Conservation (phyloP, 257 asterid species). For the Solanum tarapatanum region DNA sequence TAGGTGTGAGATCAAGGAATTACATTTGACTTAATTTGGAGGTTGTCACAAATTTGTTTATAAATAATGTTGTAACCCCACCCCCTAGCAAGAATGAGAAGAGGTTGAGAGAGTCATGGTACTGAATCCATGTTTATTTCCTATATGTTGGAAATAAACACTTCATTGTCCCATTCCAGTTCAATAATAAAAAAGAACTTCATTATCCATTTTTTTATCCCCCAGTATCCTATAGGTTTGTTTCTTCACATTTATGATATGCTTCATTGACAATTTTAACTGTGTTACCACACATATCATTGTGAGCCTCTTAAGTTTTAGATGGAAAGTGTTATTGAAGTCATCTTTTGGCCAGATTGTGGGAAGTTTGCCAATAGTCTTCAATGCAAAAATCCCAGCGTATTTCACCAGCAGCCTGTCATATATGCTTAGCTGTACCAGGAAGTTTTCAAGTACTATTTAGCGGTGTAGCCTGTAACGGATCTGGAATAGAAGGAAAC, state of each 20-base stretch:
- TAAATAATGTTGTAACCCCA: not conserved
- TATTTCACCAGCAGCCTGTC: not conserved
- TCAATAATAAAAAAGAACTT: not conserved
- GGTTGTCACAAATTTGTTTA: not conserved
- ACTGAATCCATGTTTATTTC: not conserved
- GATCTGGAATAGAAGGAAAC: not conserved
- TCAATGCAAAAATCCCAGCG: not conserved
- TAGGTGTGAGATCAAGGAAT: not conserved
- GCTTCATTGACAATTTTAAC: not conserved
- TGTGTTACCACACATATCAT: not conserved
- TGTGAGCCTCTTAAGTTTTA: not conserved
- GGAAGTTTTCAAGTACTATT: not conserved
- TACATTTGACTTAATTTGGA: not conserved
- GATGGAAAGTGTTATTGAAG: not conserved
- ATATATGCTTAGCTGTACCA: not conserved
- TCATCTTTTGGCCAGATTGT: not conserved
- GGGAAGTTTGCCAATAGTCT: not conserved
- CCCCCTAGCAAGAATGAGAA: not conserved
- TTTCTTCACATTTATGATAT: not conserved
- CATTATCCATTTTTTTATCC: not conserved
- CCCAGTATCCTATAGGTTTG: not conserved
- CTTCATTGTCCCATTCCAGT: not conserved
- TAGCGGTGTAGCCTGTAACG: not conserved
- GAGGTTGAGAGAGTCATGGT: not conserved
- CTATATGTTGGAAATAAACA: not conserved